Base-by-base conservation (phyloP, 78 protist genomes). In the Ministeria vibrans region DNA sequence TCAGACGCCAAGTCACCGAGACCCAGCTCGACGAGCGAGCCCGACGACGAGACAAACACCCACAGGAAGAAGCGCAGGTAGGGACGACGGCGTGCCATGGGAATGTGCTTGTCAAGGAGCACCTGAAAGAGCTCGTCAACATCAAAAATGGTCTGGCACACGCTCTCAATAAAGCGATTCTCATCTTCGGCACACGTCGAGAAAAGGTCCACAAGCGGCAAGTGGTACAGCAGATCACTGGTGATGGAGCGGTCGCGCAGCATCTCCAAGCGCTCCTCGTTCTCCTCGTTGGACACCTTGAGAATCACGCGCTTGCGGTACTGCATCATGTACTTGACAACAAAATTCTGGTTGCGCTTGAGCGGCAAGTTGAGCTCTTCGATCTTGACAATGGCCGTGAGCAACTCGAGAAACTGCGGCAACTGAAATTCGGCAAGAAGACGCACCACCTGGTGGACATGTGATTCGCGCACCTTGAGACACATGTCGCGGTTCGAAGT, bases 271-370 rank as follows among this genome's bases (percentile, higher is more conserved):
- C 79, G 69, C 66, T n/a, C 46, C 20, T 32, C 79, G 68, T 51
- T 53, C 23, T 51, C 49, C 34, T 20, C 49, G 46, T 46, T 38
- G 45, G 3, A 1, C 1, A 44, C 45, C 61, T 36, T 28, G 32
- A 51, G 36, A 36, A 43, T 9, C 42, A 25, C 49, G 41, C 43
- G 18, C 34, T 43, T 9, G n/a, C 32, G 34, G 79, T 53, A 43
- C 79, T 32, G n/a, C 79, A 51, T 36, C 39, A 74, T 0, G 49
- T 36, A 36, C 63, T 49, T 44, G 39, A 49, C 11, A 28, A 74
- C n/a, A 27, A 30, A 30, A 32, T 39, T 53, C 68, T 74, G 79
- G 66, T 74, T 74, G 64, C 62, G 79, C n/a, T 5, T 5, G 49
- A 74, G 55, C 36, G 79, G 38, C 45, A 34, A 0, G 51, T 28